Percentiles rank a stretch among this genome's conserved stretches.
Evolutionary conservation across 805 yeast species (phyloP).

Genomic region (Pichia phayaonensis): DNA sequence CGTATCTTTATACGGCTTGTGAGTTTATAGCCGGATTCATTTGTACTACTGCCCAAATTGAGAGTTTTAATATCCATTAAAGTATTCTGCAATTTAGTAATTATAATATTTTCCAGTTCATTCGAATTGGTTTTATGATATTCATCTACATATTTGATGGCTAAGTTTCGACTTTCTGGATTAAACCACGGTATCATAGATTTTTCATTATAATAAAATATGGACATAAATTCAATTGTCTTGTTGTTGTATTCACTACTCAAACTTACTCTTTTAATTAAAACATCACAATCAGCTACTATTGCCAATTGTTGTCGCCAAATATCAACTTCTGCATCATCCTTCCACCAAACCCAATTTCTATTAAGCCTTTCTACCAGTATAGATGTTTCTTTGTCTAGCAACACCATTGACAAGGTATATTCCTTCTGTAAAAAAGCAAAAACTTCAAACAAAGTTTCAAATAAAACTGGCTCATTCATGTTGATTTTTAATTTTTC

Average conservation of each 20-base stretch:
- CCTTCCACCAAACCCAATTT: constrained; percentile 10
- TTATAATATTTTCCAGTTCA: not conserved
- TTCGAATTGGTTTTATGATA: not conserved
- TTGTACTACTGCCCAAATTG: constrained; percentile 2
- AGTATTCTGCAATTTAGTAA: not conserved
- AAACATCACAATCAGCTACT: not conserved
- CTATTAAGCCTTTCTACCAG: not conserved
- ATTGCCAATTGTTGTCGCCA: not conserved
- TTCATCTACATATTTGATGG: not conserved
- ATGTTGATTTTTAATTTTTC: not conserved
- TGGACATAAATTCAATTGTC: not conserved
- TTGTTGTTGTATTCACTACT: too few species aligned
- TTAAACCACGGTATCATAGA: constrained; percentile 6
- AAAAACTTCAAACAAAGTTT: too few species aligned
- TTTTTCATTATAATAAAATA: not conserved
- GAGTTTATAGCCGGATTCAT: constrained; percentile 3
- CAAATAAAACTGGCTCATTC: not conserved
- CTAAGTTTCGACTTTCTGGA: not conserved
- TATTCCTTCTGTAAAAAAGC: not conserved
- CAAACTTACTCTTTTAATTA: not conserved
- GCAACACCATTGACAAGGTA: not conserved
- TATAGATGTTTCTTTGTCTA: not conserved
- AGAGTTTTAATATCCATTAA: not conserved
- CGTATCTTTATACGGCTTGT: constrained; percentile 4
- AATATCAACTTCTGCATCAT: not conserved